Percentiles rank a stretch among this genome's conserved stretches.
These are phyloP conservation scores for Candida ovalis DNA, from an alignment of 805 yeast genomes.

Conservation along the genomic window DNA sequence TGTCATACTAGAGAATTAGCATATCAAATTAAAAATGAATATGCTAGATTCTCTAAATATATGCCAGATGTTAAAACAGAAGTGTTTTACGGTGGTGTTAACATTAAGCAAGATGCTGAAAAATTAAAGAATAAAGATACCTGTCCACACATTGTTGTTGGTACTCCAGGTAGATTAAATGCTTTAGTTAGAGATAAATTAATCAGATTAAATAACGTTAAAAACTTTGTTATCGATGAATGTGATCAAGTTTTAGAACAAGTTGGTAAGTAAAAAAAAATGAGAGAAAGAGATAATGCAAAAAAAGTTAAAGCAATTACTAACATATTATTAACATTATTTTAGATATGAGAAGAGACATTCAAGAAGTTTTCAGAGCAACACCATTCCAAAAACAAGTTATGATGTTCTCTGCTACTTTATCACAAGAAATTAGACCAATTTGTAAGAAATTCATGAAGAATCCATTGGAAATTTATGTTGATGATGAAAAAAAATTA, in stretches of 20 bases:
- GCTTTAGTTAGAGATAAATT: constrained; percentile 91
- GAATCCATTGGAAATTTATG: constrained; percentile 94
- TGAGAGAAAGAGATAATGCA: background rate
- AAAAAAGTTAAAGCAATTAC: background rate
- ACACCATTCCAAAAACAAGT: constrained; percentile 99
- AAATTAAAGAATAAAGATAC: constrained; percentile 87
- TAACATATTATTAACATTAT: constrained; percentile 11
- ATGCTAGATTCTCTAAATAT: constrained; percentile 94
- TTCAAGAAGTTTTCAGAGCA: constrained; percentile 94
- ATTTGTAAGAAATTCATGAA: constrained; percentile 97
- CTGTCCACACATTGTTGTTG: constrained; percentile 94
- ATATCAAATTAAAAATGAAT: constrained; percentile 95
- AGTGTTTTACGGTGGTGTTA: constrained; percentile 95
- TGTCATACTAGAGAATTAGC: constrained; percentile 99
- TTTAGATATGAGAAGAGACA: constrained; percentile 96
- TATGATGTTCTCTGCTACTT: constrained; percentile 98
- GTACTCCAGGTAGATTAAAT: constrained; percentile 96
- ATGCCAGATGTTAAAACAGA: constrained; percentile 97
- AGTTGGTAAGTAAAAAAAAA: constrained; percentile 24
- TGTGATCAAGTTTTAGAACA: constrained; percentile 95
- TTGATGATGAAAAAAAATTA: constrained; percentile 95
- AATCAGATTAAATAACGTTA: constrained; percentile 81
- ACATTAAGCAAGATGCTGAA: constrained; percentile 80
- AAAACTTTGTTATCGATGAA: constrained; percentile 94
- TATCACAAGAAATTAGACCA: constrained; percentile 91